Percentiles rank a stretch among this genome's conserved stretches.
These are phyloP conservation scores for Phytomonas sp. DNA, from an alignment of 208 protist species.

Conservation along the genomic window DNA sequence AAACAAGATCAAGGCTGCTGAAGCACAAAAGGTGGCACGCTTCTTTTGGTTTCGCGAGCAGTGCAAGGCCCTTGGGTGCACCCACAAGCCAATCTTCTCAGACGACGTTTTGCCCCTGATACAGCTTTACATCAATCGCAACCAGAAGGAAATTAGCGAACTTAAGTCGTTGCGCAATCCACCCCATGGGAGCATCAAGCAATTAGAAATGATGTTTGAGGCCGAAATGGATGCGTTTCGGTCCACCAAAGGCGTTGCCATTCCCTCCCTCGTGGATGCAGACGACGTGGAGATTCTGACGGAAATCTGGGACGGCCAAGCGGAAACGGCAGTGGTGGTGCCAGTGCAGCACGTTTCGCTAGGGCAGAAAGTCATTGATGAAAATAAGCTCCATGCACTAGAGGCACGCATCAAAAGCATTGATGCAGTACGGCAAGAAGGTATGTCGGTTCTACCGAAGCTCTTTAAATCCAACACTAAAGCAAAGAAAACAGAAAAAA, in stretches of 20 bases:
- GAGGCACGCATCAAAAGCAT: constrained; percentile 8
- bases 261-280: constrained; percentile 38
- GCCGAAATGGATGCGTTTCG: constrained; percentile 42
- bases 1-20: constrained; percentile 20
- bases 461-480: constrained; percentile 9
- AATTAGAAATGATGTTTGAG: constrained; percentile 45
- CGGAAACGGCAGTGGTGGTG: constrained; percentile 38
- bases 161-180: constrained; percentile 49
- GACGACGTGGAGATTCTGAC: constrained; percentile 63
- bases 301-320: constrained; percentile 61
- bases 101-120: constrained; percentile 34
- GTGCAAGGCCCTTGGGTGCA: constrained; percentile 39
- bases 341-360: constrained; percentile 15
- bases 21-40: constrained; percentile 32
- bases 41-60: constrained; percentile 78
- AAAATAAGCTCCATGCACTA: background rate
- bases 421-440: constrained; percentile 8
- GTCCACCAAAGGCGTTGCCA: constrained; percentile 43
- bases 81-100: constrained; percentile 18
- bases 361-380: background rate
- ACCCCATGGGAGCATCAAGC: constrained; percentile 48
- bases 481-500: constrained; percentile 1
- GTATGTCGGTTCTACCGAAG: background rate
- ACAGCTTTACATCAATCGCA: constrained; percentile 53
- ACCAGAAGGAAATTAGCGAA: constrained; percentile 43